phyloP scores from a whole-genome alignment of 345 rosid genomes.

The Isatis tinctoria region DNA sequence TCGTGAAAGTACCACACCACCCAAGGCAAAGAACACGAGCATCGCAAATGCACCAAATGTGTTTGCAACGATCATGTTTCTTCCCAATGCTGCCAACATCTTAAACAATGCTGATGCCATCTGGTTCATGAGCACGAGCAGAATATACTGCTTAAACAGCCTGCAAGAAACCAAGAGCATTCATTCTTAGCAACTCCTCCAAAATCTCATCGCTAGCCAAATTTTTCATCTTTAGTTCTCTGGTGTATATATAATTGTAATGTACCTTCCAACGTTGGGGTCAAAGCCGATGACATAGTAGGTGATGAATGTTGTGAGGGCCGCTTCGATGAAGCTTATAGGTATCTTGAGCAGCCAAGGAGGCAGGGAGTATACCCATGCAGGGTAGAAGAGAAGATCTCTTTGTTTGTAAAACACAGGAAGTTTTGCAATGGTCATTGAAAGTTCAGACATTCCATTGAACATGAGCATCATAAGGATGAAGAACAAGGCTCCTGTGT shows the following conservation, averaged over 20 bases:
- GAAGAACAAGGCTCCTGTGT: constrained; percentile 64
- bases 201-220: neutral
- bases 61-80: constrained; percentile 58
- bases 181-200: constrained; percentile 6
- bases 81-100: constrained; percentile 47
- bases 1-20: constrained; percentile 65
- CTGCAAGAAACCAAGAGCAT: constrained; percentile 35
- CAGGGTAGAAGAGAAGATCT: constrained; percentile 65
- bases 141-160: constrained; percentile 56
- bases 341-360: constrained; percentile 82
- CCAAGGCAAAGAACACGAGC: constrained; percentile 46
- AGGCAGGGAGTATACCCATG: constrained; percentile 80
- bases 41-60: constrained; percentile 59
- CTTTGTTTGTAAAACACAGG: constrained; percentile 87
- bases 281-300: constrained; percentile 78
- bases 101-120: constrained; percentile 67
- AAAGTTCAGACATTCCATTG: constrained; percentile 65
- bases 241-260: neutral
- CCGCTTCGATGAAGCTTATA: constrained; percentile 57
- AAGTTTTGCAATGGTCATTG: constrained; percentile 77
- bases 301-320: constrained; percentile 52
- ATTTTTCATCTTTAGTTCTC: neutral
- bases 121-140: constrained; percentile 50
- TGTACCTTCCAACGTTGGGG: constrained; percentile 65
- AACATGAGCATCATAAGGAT: constrained; percentile 48